Conservation (phyloP, 495 filamentous ascomycete genomes). For the Hypomontagnella monticulosa region DNA sequence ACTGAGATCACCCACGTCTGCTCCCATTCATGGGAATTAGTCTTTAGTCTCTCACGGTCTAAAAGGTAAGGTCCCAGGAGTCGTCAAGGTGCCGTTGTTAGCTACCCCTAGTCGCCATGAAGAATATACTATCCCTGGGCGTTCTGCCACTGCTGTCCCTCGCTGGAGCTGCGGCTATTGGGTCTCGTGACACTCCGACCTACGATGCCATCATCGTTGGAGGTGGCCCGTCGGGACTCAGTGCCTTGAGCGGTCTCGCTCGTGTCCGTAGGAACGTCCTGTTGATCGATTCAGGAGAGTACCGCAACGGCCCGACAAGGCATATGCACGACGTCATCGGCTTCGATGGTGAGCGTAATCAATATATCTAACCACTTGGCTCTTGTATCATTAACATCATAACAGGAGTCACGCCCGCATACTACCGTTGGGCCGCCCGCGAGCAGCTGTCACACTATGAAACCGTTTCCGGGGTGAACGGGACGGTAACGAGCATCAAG, state of each 20-base stretch:
- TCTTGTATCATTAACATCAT: background rate
- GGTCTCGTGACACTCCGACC: conserved; percentile 32
- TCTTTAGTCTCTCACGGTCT: background rate
- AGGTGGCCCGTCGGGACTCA: conserved; percentile 53
- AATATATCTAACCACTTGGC: background rate
- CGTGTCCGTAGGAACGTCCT: conserved; percentile 62
- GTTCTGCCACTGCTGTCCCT: conserved; percentile 28
- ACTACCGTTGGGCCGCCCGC: conserved; percentile 63
- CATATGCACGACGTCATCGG: conserved; percentile 69
- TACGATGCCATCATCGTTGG: conserved; percentile 49
- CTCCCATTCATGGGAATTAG: background rate
- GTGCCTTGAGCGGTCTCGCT: conserved; percentile 62
- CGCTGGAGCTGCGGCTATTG: conserved; percentile 22
- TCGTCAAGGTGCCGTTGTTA: conserved; percentile 9
- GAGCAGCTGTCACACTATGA: conserved; percentile 60
- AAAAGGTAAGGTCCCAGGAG: conserved; percentile 12
- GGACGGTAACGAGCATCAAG: conserved; percentile 58
- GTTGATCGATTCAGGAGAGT: conserved; percentile 64
- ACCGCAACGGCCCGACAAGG: conserved; percentile 64
- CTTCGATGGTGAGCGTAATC: conserved; percentile 58
- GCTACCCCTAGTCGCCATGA: conserved; percentile 19
- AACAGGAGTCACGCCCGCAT: conserved; percentile 60
- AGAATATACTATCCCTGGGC: conserved; percentile 28
- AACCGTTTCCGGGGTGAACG: conserved; percentile 60
- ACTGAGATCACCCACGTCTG: background rate